phyloP scores from a whole-genome alignment of 768 basidiomycete genomes.

The Tremella fuciformis region DNA sequence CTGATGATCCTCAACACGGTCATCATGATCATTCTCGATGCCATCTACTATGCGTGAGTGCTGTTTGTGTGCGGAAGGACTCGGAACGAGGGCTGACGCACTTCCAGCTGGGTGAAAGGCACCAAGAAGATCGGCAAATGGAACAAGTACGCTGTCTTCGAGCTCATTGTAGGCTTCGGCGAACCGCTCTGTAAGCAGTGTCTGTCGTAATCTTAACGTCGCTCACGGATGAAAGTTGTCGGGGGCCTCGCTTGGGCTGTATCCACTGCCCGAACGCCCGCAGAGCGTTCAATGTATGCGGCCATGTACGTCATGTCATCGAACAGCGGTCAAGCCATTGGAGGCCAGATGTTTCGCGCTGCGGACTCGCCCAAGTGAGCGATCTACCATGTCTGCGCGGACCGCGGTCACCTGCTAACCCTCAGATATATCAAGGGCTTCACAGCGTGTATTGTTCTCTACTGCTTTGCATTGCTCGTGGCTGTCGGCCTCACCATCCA shows the following conservation, averaged over 20 bases:
- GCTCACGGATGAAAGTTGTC: neutral
- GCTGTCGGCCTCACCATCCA: neutral
- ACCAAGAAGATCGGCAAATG: neutral
- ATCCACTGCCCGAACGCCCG: too few species aligned
- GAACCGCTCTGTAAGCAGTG: conserved; percentile 1
- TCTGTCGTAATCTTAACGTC: neutral
- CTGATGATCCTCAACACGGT: neutral
- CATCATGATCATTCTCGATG: conserved; percentile 10
- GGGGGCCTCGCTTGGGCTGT: too few species aligned
- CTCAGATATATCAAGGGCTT: conserved; percentile 1
- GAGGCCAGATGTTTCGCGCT: too few species aligned
- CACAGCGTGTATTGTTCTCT: conserved; percentile 2
- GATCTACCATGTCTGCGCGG: neutral
- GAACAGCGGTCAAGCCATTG: too few species aligned
- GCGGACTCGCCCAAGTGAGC: neutral
- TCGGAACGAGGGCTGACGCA: too few species aligned
- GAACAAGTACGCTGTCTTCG: neutral
- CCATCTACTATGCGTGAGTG: neutral
- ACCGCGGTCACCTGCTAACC: neutral
- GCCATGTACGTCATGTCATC: too few species aligned
- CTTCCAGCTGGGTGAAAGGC: neutral
- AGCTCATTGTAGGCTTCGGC: conserved; percentile 5
- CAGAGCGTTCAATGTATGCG: too few species aligned
- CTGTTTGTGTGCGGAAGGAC: too few species aligned
- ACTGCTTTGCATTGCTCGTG: conserved; percentile 4